Conservation (phyloP, 495 filamentous ascomycete genomes). For the Penicillium coffeae region DNA sequence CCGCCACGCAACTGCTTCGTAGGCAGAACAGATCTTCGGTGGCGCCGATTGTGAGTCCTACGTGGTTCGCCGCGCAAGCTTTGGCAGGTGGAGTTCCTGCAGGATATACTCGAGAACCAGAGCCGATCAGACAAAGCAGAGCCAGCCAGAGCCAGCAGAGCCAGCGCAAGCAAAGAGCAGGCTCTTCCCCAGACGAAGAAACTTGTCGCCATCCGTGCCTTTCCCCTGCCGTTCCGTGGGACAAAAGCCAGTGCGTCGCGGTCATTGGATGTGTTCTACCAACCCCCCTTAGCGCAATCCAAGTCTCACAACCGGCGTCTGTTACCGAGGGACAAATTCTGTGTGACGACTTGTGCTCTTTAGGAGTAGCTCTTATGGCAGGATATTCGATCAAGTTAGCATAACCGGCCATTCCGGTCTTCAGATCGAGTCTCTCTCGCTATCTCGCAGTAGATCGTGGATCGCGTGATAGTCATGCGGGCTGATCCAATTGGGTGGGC, state of each 20-base stretch:
- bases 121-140: too few relatives aligned
- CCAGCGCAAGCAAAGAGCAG: too few relatives aligned
- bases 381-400: too few relatives aligned
- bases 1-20: not conserved
- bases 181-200: too few relatives aligned
- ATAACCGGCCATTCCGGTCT: too few relatives aligned
- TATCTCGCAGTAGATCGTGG: too few relatives aligned
- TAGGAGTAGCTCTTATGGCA: too few relatives aligned
- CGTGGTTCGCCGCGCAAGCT: not conserved
- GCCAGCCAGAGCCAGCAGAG: too few relatives aligned
- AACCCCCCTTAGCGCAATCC: not conserved
- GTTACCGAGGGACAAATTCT: not conserved
- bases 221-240: not conserved
- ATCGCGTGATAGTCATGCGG: constrained; percentile 1
- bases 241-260: not conserved
- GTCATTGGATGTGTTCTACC: not conserved
- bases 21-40: not conserved
- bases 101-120: too few relatives aligned
- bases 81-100: not conserved
- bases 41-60: not conserved
- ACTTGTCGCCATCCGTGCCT: too few relatives aligned
- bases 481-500: constrained; percentile 5
- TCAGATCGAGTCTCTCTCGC: too few relatives aligned
- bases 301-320: not conserved
- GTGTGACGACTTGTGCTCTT: not conserved